Conservation (phyloP, 768 basidiomycete species). For the Leccinum variicolor region DNA sequence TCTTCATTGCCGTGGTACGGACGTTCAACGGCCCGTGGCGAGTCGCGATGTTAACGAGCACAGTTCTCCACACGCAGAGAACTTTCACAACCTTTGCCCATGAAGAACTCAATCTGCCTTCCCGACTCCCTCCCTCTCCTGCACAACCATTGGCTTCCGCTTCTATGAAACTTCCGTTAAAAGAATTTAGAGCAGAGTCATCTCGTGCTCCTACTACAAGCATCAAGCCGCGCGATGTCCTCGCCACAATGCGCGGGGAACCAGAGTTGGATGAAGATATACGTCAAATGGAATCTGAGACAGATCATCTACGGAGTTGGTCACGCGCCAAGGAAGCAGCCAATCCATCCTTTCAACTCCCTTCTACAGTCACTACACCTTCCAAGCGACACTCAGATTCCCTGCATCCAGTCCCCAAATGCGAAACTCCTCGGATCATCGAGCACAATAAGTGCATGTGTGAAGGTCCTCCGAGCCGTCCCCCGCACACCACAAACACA, state of each 20-base stretch:
- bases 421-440: slow-evolving; percentile 67
- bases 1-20: too few relatives aligned
- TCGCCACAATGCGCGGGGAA: slow-evolving; percentile 41
- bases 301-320: slow-evolving; percentile 56
- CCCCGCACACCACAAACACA: slow-evolving; percentile 30
- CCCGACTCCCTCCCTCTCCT: slow-evolving; percentile 25
- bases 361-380: slow-evolving; percentile 29
- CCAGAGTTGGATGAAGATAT: slow-evolving; percentile 62
- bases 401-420: slow-evolving; percentile 45
- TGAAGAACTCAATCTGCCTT: slow-evolving; percentile 23
- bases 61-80: too few relatives aligned
- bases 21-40: too few relatives aligned
- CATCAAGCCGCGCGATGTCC: slow-evolving; percentile 35
- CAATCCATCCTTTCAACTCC: slow-evolving; percentile 38
- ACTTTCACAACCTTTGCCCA: slow-evolving; percentile 31
- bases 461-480: slow-evolving; percentile 37
- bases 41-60: too few relatives aligned
- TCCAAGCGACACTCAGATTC: slow-evolving; percentile 41
- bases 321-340: slow-evolving; percentile 49
- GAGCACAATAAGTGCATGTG: slow-evolving; percentile 63
- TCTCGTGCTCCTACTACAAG: slow-evolving; percentile 31
- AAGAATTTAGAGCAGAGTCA: slow-evolving; percentile 55
- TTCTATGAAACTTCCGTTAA: slow-evolving; percentile 45
- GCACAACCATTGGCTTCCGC: slow-evolving; percentile 26
- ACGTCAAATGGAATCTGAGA: slow-evolving; percentile 71